Conservation (phyloP, 352 stramenopile species). For the Pythium aquatile region DNA sequence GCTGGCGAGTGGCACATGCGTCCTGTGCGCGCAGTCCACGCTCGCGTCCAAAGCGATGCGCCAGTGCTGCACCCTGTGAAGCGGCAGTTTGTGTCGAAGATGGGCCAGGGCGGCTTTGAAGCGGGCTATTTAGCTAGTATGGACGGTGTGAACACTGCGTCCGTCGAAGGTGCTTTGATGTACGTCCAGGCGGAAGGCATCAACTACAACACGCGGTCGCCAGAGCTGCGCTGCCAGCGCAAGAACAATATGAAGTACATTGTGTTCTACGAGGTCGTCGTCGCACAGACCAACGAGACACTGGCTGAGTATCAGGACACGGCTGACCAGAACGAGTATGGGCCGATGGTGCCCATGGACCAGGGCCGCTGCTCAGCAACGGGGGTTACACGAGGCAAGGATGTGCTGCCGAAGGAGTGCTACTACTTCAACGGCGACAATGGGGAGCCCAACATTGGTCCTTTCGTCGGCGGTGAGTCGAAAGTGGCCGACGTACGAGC, state of each 20-base stretch:
- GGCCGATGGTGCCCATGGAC: conserved; percentile 66
- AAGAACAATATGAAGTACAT: conserved; percentile 83
- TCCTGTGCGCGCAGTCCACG: conserved; percentile 70
- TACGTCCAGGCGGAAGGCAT: conserved; percentile 84
- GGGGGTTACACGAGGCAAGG: conserved; percentile 25
- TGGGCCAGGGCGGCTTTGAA: conserved; percentile 47
- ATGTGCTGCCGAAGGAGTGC: conserved; percentile 47
- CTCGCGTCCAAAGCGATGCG: conserved; percentile 66
- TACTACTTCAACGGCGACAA: conserved; percentile 74
- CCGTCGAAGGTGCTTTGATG: conserved; percentile 76
- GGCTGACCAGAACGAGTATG: conserved; percentile 55
- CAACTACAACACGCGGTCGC: conserved; percentile 67
- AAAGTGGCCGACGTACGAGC: conserved; percentile 52
- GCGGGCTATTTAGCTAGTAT: conserved; percentile 58
- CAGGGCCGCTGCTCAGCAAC: conserved; percentile 54
- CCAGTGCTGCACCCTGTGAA: conserved; percentile 52
- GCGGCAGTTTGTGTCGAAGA: conserved; percentile 58
- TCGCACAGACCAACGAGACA: conserved; percentile 75
- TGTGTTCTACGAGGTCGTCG: conserved; percentile 77
- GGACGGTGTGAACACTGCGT: conserved; percentile 78
- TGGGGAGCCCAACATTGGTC: conserved; percentile 56
- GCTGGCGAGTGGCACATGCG: conserved; percentile 56
- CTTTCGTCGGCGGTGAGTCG: conserved; percentile 54
- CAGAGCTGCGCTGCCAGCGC: conserved; percentile 52
- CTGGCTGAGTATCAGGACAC: conserved; percentile 57